These are phyloP conservation scores for Alopecurus myosuroides DNA, from an alignment of 176 grass and related monocot species.

Conservation along the genomic window DNA sequence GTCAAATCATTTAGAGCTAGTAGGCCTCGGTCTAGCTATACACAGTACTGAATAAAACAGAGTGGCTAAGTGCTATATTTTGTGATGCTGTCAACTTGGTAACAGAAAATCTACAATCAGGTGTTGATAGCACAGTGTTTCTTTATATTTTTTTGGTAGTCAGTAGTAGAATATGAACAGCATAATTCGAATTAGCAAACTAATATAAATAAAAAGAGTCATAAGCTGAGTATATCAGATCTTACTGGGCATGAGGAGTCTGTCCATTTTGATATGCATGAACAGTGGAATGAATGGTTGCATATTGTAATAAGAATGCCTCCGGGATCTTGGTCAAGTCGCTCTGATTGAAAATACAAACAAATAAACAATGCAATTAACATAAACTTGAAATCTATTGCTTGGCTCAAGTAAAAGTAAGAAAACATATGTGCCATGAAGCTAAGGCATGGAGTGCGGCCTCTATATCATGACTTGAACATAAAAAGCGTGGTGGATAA, in stretches of 20 bases:
- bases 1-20: neutral
- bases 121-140: neutral
- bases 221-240: neutral
- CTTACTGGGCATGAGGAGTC: conserved; percentile 95
- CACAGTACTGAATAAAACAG: neutral
- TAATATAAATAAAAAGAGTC: neutral
- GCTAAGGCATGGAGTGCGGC: neutral
- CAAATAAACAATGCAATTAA: neutral
- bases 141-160: neutral
- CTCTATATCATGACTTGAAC: neutral
- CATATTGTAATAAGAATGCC: conserved; percentile 95
- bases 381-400: neutral
- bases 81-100: neutral
- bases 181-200: neutral
- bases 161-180: neutral
- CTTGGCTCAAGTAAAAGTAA: neutral
- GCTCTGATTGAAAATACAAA: conserved; percentile 42
- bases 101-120: neutral
- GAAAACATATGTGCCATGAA: neutral
- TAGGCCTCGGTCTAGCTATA: neutral
- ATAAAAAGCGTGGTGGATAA: neutral
- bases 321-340: conserved; percentile 85
- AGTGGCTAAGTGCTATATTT: neutral
- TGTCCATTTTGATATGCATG: conserved; percentile 98
- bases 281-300: conserved; percentile 95